Base-by-base conservation (phyloP, 164 flowering plant species). In the Tetrastigma voinierianum region DNA sequence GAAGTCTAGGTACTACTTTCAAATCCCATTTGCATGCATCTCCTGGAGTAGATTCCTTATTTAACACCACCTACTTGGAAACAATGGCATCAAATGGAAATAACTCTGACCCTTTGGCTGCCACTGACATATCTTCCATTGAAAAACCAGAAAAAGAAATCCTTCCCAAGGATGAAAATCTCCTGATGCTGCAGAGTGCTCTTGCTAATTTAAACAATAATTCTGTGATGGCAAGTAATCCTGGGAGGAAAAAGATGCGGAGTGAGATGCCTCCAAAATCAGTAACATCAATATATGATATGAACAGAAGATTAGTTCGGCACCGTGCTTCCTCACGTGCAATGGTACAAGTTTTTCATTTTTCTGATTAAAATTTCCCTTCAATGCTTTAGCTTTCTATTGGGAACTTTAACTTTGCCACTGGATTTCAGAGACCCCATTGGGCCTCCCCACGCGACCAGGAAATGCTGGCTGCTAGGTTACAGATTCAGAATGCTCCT, bases 251-350 rank as follows among this genome's bases (percentile, higher is more conserved):
- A 80, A 81, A 86, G 62, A 69, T 77, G 79, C 79, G 76, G 73
- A 76, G 78, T 68, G 71, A 77, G 14, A 74, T 78, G 82, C 89
- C 90, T 44, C 90, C 89, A 54, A 82, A 76, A 43, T 74, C 91
- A 46, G 74, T 83, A 62, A 81, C 76, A n/a, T 53, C 82, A 40
- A 72, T 84, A 54, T 32, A 78, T 58, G 83, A 86, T 72, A 87
- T 88, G 96, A 78, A 84, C 64, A 72, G 51, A 20, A 62, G 82
- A 69, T 67, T 87, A 62, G 66, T 71, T 59, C 74, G 82, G 46
- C 80, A 78, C 58, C 90, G 82, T 56, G 72, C 76, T 51, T 81
- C 85, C 67, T 83, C 88, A 10, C 83, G 78, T 67, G 70, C 88
- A 44, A 75, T 79, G 93, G 96, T 90, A 82, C 25, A 55, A 55